Evolutionary conservation across 805 yeast genomes (phyloP), one percentile per base, ranked within the genome.

Genomic region (Priceomyces carsonii): DNA sequence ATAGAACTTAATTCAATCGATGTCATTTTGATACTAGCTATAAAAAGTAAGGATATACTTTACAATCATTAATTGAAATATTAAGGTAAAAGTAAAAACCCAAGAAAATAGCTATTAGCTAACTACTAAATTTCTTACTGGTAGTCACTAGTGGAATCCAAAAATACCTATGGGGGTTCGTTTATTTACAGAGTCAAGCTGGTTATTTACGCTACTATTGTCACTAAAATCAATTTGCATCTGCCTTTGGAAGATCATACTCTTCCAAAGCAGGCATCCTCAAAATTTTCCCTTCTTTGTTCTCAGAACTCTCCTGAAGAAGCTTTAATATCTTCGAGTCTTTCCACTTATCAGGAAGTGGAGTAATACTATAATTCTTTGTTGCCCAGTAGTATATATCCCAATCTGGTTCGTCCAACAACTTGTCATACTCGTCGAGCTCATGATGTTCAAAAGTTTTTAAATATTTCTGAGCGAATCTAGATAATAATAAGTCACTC

Each of bases 301-400:
- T 87, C 51, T 77, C 77, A 35, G 93, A 82, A 49, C 82, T 77
- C 29, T 79, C 80, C 59, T 89, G 91, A 43, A 91, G 66, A 63
- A 71, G 55, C 36, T 57, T 55, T 66, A 91, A 70, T 25, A 91
- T 67, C 48, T 73, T 65, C 8, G 85, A 77, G 39, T 82, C 55
- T 55, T 80, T 71, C 96, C 96, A 93, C 54, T 77, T 76, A 26
- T 85, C 88, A 10, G 98, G 97, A 44, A 91, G 70, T 9, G 95
- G 95, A 30, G 90, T 85, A 13, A 85, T 79, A 22, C 77, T 80
- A 51, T 66, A 85, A 58, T 90, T 87, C 46, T 77, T 78, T 2
- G 97, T 88, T 17, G 95, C 95, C 99, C 99, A 91, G 66, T 93
- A 93, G 61, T 87, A 93, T 42, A 93, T 90, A 61, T 93, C 99